Conservation (phyloP, 73 alveolate species). For the Paramecium pentaurelia region DNA sequence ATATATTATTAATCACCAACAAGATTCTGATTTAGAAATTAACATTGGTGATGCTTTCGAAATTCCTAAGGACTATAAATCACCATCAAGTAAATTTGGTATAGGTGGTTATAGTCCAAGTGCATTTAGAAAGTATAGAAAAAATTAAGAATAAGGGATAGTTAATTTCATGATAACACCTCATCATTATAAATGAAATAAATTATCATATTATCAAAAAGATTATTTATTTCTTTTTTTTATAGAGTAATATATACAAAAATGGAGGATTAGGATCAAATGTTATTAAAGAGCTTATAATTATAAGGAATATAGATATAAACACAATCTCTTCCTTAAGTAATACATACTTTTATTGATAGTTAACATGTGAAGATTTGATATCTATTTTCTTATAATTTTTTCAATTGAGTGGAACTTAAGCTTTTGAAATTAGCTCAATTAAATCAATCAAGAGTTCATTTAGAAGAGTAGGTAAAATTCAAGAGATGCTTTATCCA, state of each 20-base stretch:
- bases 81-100: not conserved
- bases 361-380: slow-evolving; percentile 18
- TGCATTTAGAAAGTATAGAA: not conserved
- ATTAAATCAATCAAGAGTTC: slow-evolving; percentile 5
- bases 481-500: not conserved
- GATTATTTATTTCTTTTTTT: not conserved
- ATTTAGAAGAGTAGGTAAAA: slow-evolving; percentile 40
- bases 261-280: slow-evolving; percentile 8
- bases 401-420: not conserved
- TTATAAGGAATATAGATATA: not conserved
- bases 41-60: not conserved
- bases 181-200: not conserved
- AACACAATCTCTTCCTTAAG: not conserved
- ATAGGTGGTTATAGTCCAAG: not conserved
- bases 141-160: not conserved
- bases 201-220: not conserved
- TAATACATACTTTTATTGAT: not conserved
- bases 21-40: not conserved
- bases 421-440: not conserved
- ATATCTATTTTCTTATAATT: not conserved
- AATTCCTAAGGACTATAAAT: not conserved
- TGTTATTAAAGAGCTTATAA: not conserved
- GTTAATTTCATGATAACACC: not conserved
- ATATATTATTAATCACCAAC: not conserved
- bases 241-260: too few species aligned